Conservation (phyloP, 116 monocot species). For the Zostera marina region DNA sequence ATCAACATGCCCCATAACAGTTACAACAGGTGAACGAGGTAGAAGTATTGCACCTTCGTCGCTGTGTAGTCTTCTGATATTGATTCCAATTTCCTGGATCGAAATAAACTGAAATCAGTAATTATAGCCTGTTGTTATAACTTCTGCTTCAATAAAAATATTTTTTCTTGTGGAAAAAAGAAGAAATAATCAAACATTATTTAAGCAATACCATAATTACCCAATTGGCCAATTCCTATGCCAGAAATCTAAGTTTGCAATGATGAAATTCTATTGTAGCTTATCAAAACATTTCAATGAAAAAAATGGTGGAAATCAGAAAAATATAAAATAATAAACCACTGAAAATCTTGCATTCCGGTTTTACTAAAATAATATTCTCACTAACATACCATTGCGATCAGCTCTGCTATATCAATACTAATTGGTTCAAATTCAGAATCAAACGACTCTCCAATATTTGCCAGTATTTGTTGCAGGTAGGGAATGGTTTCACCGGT, state of each 20-base stretch:
- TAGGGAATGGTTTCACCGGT: constrained; percentile 38
- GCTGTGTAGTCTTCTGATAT: constrained; percentile 59
- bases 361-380: not conserved
- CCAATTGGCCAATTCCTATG: no score
- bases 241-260: no score
- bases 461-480: constrained; percentile 52
- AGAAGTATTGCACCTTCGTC: constrained; percentile 51
- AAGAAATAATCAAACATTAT: no score
- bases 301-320: no score
- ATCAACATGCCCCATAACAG: constrained; percentile 99
- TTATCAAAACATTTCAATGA: no score
- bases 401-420: constrained; percentile 79
- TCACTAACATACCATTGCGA: constrained; percentile 57
- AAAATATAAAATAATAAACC: no score
- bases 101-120: not conserved
- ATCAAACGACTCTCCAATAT: constrained; percentile 70
- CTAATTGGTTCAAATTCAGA: constrained; percentile 83
- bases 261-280: no score
- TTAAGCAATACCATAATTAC: no score
- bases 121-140: no score
- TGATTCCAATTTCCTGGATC: constrained; percentile 72
- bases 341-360: no score
- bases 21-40: constrained; percentile 81
- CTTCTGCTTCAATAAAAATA: no score
- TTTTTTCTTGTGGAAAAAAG: no score